A percentile compares a stretch with the other conserved stretches of the same genome.
Conservation (phyloP, 768 basidiomycete species). For the Panaeolus papilionaceus region DNA sequence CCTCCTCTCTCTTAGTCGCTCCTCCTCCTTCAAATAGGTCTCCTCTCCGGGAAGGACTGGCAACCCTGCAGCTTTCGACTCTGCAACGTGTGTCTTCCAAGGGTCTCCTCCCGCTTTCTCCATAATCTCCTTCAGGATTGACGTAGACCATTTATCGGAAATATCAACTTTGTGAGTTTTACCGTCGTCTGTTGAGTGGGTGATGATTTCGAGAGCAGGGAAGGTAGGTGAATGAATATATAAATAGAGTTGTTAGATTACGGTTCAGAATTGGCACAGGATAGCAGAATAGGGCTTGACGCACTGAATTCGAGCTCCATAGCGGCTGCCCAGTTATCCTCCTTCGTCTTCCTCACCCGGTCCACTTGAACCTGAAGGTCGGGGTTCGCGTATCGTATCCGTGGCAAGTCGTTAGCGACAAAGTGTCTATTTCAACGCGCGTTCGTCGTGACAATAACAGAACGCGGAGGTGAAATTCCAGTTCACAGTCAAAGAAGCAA, state of each 20-base stretch:
- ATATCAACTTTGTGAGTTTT: conserved; percentile 54
- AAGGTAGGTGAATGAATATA: neutral
- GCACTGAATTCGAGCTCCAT: conserved; percentile 69
- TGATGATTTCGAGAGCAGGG: neutral
- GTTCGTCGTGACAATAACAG: neutral
- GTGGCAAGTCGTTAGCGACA: conserved; percentile 76
- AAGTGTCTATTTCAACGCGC: conserved; percentile 63
- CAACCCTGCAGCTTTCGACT: conserved; percentile 50
- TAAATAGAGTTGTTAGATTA: neutral
- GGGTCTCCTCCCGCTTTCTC: conserved; percentile 63
- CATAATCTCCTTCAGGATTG: conserved; percentile 76
- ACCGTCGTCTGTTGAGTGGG: conserved; percentile 52
- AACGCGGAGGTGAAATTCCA: neutral
- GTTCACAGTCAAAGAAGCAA: neutral
- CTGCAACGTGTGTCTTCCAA: conserved; percentile 63
- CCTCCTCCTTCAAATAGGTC: conserved; percentile 28
- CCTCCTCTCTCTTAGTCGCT: neutral
- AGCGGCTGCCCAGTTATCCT: conserved; percentile 66
- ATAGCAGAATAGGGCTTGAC: conserved; percentile 32
- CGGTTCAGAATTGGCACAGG: neutral
- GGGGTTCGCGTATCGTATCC: conserved; percentile 82
- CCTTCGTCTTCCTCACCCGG: conserved; percentile 55
- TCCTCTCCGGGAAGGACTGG: conserved; percentile 57
- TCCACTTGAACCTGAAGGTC: conserved; percentile 63
- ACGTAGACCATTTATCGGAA: conserved; percentile 71